Evolutionary conservation across 2,329 filamentous ascomycete species (phyloP), one percentile per base, ranked within the genome.

Genomic region (Calonectria crousiana): DNA sequence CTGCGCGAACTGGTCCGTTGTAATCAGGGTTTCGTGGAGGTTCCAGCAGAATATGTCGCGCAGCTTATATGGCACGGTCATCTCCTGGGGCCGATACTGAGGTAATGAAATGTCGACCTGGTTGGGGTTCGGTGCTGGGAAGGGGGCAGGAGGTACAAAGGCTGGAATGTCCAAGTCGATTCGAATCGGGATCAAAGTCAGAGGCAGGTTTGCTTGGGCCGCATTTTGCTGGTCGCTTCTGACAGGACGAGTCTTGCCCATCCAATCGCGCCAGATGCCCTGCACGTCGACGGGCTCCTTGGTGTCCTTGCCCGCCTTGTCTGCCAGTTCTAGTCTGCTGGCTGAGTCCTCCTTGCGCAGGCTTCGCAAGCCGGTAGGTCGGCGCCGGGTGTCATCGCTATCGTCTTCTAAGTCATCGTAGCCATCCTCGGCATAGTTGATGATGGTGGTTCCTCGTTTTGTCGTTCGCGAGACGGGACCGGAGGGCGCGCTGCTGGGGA

Each of bases 21-120:
- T 99, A 67, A 96, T 94, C 73, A 98, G 88, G 0, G 95, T 94
- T 86, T 99, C 97, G 85, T 98, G 96, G 18, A 99, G 89, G 81
- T 99, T 99, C 97, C 97, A 99, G 67, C 98, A 87, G 81, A 99
- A 98, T n/a, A 95, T 94, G 80, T 99, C 97, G 81, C 97, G 95
- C 72, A 99, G 89, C 76, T 97, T 92, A 85, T 95, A 98, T 4
- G 95, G 94, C 0, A 95, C 92, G 18, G 95, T 95, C 75, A 91
- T 86, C 75, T 98, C 96, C 70, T 94, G 94, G 70, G 90, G 89
- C 80, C 93, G 93, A 86, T 97, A 98, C 71, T 95, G 92, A 18
- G 95, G 93, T 66, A 95, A 88, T 6, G 91, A 92, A 73, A 94
- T 92, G 81, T 98, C 94, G 78, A 93, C 90, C 20, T 89, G 88